Conservation (phyloP, 2,329 filamentous ascomycete species). For the Sclerotinia glacialis region DNA sequence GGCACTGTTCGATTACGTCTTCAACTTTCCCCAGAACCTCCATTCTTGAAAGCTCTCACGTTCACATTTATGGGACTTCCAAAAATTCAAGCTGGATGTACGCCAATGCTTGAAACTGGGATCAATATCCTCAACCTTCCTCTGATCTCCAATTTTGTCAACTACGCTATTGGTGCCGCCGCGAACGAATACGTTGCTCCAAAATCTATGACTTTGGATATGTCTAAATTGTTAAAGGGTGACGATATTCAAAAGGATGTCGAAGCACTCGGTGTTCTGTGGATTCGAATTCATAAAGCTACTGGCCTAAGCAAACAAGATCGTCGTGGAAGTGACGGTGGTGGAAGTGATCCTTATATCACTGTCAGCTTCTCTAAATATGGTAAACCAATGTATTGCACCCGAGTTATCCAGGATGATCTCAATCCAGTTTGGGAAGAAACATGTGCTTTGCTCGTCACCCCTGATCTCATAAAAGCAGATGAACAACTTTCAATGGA, state of each 20-base stretch:
- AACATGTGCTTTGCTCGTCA: constrained; percentile 79
- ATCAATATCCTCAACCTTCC: constrained; percentile 90
- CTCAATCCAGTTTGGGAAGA: constrained; percentile 93
- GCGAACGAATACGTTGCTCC: constrained; percentile 90
- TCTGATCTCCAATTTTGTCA: constrained; percentile 79
- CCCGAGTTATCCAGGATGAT: constrained; percentile 90
- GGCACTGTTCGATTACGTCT: constrained; percentile 80
- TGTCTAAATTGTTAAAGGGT: constrained; percentile 85
- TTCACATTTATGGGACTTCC: constrained; percentile 94
- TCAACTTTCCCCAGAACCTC: constrained; percentile 84
- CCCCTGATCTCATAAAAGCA: constrained; percentile 84
- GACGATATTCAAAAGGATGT: constrained; percentile 91
- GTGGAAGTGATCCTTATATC: constrained; percentile 93
- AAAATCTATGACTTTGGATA: constrained; percentile 88
- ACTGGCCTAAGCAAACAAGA: constrained; percentile 90
- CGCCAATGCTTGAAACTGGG: constrained; percentile 87
- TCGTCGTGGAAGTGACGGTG: constrained; percentile 72
- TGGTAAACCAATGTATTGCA: constrained; percentile 96
- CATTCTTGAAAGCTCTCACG: constrained; percentile 86
- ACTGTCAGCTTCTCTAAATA: constrained; percentile 95
- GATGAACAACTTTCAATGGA: constrained; percentile 92
- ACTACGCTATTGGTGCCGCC: constrained; percentile 76
- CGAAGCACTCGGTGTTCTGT: constrained; percentile 81
- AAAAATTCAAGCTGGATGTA: constrained; percentile 83
- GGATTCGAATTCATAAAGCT: constrained; percentile 87